Conservation (phyloP, 352 stramenopile species). For the Pythium chondricola region DNA sequence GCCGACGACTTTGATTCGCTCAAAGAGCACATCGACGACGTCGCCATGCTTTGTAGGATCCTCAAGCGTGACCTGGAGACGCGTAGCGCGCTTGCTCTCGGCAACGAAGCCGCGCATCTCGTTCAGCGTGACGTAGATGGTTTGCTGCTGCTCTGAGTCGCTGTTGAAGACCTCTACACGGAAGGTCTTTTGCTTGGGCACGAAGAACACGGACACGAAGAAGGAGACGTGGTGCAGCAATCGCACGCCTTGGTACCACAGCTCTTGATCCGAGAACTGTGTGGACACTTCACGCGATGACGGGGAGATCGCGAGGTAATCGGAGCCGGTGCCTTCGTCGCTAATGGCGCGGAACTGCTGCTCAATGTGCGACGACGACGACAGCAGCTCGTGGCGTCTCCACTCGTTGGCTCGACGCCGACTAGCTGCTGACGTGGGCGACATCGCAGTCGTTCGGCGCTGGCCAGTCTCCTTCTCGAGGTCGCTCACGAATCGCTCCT, state of each 20-base stretch:
- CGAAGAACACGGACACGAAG: constrained; percentile 68
- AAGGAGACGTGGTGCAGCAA: constrained; percentile 56
- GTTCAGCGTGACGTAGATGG: constrained; percentile 56
- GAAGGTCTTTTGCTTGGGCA: constrained; percentile 56
- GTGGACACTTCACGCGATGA: constrained; percentile 9
- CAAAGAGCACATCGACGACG: constrained; percentile 53
- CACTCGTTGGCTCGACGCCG: constrained; percentile 32
- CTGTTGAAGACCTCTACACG: constrained; percentile 76
- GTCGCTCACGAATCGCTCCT: constrained; percentile 72
- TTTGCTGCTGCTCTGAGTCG: constrained; percentile 72
- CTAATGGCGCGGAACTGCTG: constrained; percentile 31
- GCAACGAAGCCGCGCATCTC: constrained; percentile 54
- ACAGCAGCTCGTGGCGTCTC: constrained; percentile 26
- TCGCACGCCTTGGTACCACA: constrained; percentile 70
- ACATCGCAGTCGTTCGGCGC: constrained; percentile 19
- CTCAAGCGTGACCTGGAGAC: constrained; percentile 11
- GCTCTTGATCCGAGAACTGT: constrained; percentile 37
- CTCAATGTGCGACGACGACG: constrained; percentile 35
- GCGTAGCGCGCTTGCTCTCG: constrained; percentile 34
- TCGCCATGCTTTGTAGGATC: constrained; percentile 29
- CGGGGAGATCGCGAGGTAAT: constrained; percentile 6
- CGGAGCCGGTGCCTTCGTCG: constrained; percentile 2
- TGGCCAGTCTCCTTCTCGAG: constrained; percentile 63
- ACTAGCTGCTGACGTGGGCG: constrained; percentile 1
- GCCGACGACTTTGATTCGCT: constrained; percentile 52